Conservation (phyloP, 108 stramenopile species). For the Craspedostauros australis region DNA sequence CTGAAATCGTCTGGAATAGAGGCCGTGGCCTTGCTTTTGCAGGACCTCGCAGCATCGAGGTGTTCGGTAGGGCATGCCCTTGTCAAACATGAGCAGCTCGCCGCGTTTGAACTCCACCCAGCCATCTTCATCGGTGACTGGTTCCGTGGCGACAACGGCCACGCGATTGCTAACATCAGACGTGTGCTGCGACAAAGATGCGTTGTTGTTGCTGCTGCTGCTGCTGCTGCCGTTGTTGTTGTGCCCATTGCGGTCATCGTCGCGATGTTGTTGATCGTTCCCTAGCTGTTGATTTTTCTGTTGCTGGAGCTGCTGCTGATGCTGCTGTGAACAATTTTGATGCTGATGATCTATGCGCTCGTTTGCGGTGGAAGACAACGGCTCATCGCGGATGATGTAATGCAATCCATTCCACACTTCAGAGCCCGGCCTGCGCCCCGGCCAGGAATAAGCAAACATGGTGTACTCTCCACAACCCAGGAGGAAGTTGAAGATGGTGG, state of each 20-base stretch:
- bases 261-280: too few relatives aligned
- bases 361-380: constrained; percentile 63
- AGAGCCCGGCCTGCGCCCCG: constrained; percentile 76
- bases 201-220: too few relatives aligned
- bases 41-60: constrained; percentile 21
- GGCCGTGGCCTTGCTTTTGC: constrained; percentile 27
- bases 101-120: constrained; percentile 75
- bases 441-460: constrained; percentile 80
- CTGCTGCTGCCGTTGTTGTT: too few relatives aligned
- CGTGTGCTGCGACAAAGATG: too few relatives aligned
- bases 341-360: too few relatives aligned
- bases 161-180: constrained; percentile 70
- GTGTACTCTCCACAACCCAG: constrained; percentile 67
- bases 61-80: constrained; percentile 36
- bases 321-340: too few relatives aligned
- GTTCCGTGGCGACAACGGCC: constrained; percentile 85
- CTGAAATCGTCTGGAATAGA: constrained; percentile 22
- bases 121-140: constrained; percentile 65
- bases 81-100: constrained; percentile 73
- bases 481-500: constrained; percentile 86
- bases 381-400: constrained; percentile 71
- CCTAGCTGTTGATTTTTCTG: too few relatives aligned
- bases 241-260: too few relatives aligned
- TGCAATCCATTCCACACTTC: constrained; percentile 84
- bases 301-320: too few relatives aligned